Evolutionary conservation across 2,329 filamentous ascomycete genomes (phyloP), one percentile per base, ranked within the genome.

Genomic region (Colletotrichum neosansevieriae): DNA sequence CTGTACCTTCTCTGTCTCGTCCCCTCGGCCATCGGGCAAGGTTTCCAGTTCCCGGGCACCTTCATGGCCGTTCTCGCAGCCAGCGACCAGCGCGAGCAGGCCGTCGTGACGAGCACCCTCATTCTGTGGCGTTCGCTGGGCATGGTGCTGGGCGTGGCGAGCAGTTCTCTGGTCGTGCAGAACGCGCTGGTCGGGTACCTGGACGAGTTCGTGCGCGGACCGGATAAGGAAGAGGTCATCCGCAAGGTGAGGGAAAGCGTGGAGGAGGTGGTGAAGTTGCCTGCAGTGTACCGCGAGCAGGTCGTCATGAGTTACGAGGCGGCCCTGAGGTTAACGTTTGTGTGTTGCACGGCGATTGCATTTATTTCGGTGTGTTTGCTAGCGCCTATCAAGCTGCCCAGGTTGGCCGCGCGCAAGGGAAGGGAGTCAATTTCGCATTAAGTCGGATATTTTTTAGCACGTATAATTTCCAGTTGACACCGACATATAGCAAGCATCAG

Each of bases 81-180:
- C 2, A 88, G 85, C 49, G 78, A 83, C 5, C 88, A 91, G 73
- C 75, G 81, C 5, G 88, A 91, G 56, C 89, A 92, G 76, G 90
- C 90, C 13, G 89, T 92, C 45, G 88, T 89, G 12, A 92, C 91
- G 1, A 89, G 86, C 60, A 93, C 92, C 0, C 80, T 94, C 69
- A 86, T 91, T 17, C 80, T 94, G 17, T 94, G 91, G 88, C 86
- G 92, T 62, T 89, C 87, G 66, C 78, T 94, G 5, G 92, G 92
- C 6, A 86, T 85, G 63, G 91, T 94, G 1, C 84, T 94, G 74
- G 92, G 92, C n/a, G 87, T 94, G 50, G 89, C 92, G 1, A 81
- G 86, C 59, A 92, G 89, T 72, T 92, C 90, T 75, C 84, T 94
- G 65, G 87, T 94, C 7, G 81, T 94, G 70, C 92, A 95, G 79